Evolutionary conservation across 2,329 filamentous ascomycete genomes (phyloP).

Genomic region (Fusarium sp.): DNA sequence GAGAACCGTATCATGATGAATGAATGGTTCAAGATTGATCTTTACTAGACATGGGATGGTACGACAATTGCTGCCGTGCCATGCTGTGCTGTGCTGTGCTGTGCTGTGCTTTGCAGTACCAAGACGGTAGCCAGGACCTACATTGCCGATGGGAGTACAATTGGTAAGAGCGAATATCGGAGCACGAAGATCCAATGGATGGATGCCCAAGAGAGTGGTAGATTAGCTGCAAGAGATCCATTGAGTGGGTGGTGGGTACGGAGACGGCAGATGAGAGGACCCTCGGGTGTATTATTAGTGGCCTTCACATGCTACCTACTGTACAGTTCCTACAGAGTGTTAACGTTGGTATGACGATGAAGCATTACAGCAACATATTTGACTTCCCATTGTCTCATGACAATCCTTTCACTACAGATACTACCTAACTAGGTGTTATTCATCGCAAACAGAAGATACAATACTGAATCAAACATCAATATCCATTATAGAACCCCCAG

Average conservation of each 20-base stretch:
- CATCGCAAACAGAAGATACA: background rate
- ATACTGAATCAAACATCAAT: background rate
- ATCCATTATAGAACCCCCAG: background rate
- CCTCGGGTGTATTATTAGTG: conserved; percentile 16
- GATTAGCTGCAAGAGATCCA: conserved; percentile 23
- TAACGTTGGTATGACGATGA: background rate
- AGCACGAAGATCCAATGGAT: conserved; percentile 13
- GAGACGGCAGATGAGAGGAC: conserved; percentile 15
- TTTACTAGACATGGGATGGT: conserved; percentile 28
- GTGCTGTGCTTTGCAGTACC: background rate
- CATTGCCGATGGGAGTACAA: conserved; percentile 11
- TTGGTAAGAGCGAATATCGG: conserved; percentile 34
- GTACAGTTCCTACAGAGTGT: background rate
- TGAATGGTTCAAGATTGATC: conserved; percentile 35
- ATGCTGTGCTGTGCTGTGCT: too few species aligned
- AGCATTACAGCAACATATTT: background rate
- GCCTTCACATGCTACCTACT: background rate
- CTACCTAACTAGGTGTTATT: background rate
- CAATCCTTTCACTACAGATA: background rate
- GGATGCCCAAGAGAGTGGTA: conserved; percentile 15
- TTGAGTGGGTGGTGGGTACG: conserved; percentile 22
- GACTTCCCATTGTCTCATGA: background rate
- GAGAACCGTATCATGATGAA: conserved; percentile 33
- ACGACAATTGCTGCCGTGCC: background rate
- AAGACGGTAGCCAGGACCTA: conserved; percentile 26